Base-by-base conservation (phyloP, 768 basidiomycete species). In the Pleurotus eryngii region DNA sequence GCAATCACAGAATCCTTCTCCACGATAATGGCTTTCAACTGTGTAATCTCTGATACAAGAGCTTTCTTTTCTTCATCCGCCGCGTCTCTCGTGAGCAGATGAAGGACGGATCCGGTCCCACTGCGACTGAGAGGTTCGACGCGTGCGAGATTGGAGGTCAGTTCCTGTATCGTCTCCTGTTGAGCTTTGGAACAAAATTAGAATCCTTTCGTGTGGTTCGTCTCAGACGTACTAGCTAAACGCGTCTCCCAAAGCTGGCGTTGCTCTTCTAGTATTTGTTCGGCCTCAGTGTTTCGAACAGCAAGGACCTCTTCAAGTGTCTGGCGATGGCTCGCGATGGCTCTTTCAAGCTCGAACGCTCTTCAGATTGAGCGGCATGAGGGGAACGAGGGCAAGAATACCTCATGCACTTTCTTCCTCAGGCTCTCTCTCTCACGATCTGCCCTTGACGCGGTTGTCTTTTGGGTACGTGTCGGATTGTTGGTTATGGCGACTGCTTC, bases 21-120 rank as follows among this genome's bases (percentile, higher is more conserved):
- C 53, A 78, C 77, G 42, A 82, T 61, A 4, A 65, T 51, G 4
- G 76, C 69, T 47, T 79, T 78, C 63, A 79, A 73, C 14, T 74
- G 71, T 18, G 60, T 65, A 12, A 84, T 66, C 50, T 84, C 81
- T 37, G 78, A 71, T 57, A 84, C 79, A 27, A 82, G 66, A 1
- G 57, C 68, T 43, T 76, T 77, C 63, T 82, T 84, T 70, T 91
- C 88, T 55, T 83, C 83, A 57, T 91, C 84, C 5, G 85, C 89
- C 2, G 81, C 82, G 58, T 90, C 89, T 55, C 88, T 82, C 7
- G 89, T 89, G 11, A 93, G 70, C 47, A 93, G 78, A 61, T 88
- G 83, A 27, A 87, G 74, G 4, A 81, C 77, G 2, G 79, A 75
- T 12, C 71, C 74, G 59, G 80, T 81, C 4, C 77, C 79, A 0